Evolutionary conservation across 148 eudicot species (phyloP).

Genomic region (Spergularia marina): DNA sequence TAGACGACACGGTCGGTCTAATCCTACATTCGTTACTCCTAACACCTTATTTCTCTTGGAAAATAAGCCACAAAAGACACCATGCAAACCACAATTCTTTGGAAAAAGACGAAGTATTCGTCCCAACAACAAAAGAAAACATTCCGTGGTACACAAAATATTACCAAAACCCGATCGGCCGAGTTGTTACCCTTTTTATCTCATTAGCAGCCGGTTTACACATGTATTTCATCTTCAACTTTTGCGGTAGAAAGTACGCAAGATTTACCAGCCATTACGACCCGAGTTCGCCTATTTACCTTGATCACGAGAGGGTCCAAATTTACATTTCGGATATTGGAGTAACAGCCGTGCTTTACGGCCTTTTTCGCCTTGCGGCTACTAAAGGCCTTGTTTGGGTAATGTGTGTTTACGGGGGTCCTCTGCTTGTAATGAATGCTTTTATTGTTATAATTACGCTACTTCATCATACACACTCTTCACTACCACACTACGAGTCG

Average conservation of each 20-base stretch:
- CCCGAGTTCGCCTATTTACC: conserved; percentile 74
- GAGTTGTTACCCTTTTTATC: conserved; percentile 45
- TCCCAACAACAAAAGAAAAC: conserved; percentile 50
- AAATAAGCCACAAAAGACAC: conserved; percentile 84
- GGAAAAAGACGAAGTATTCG: conserved; percentile 82
- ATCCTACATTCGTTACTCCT: conserved; percentile 72
- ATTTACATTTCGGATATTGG: conserved; percentile 68
- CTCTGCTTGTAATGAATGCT: conserved; percentile 71
- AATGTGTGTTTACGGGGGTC: conserved; percentile 59
- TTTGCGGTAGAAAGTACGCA: conserved; percentile 61
- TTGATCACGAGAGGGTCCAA: conserved; percentile 61
- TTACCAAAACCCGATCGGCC: conserved; percentile 69
- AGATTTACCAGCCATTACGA: conserved; percentile 78
- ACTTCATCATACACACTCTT: conserved; percentile 79
- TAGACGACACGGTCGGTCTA: conserved; percentile 67
- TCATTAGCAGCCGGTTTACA: conserved; percentile 82
- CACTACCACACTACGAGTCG: conserved; percentile 73
- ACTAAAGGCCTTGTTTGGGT: conserved; percentile 68
- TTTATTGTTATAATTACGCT: conserved; percentile 72
- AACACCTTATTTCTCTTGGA: conserved; percentile 88
- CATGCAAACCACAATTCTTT: conserved; percentile 84
- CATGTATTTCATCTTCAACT: conserved; percentile 68
- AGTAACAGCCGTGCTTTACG: conserved; percentile 40
- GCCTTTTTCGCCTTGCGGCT: conserved; percentile 45
- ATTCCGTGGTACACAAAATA: conserved; percentile 51